Evolutionary conservation across 73 alveolate genomes (phyloP), one percentile per base, ranked within the genome.

Genomic region (Diophrys sp.): DNA sequence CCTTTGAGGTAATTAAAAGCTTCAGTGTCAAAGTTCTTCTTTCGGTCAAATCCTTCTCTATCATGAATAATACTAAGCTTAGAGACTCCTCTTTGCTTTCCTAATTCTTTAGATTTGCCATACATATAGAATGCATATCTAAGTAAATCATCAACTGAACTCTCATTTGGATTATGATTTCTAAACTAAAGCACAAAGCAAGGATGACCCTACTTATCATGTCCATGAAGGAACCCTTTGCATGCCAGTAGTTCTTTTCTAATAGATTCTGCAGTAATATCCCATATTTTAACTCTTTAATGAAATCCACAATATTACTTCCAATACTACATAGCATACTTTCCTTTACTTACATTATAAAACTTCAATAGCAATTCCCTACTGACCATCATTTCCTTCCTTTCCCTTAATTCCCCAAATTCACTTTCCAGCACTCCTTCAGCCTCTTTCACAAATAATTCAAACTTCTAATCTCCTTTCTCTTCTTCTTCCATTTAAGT

Each of bases 191-290:
- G 62, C 5, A 44, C 62, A 44, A 44, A 44, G 18, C 62, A 44
- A 44, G 62, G 62, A 44, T 44, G 62, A 5, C 62, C 62, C 62
- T 44, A 44, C 62, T 44, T 44, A 44, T 44, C 62, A 44, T 44
- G 62, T 18, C 18, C 18, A 44, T 44, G 62, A 44, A 44, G 5
- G 62, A 44, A 44, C 5, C 62, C 62, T 44, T 44, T 44, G 18
- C 62, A 44, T 18, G 62, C 62, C 18, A 5, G 5, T 11, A 44
- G 62, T 18, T 44, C 62, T 44, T 44, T 44, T 18, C 62, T 44
- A 18, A 44, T 44, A 5, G 62, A 44, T 5, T 44, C 5, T 11
- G 62, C 62, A 11, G 62, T 44, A 11, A 44, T 44, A 44, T 44
- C 62, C 5, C 18, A 5, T 44, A 44, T 11, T 11, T 44, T 44